phyloP scores from a whole-genome alignment of 108 stramenopile genomes.

The Skeletonema tropicum region DNA sequence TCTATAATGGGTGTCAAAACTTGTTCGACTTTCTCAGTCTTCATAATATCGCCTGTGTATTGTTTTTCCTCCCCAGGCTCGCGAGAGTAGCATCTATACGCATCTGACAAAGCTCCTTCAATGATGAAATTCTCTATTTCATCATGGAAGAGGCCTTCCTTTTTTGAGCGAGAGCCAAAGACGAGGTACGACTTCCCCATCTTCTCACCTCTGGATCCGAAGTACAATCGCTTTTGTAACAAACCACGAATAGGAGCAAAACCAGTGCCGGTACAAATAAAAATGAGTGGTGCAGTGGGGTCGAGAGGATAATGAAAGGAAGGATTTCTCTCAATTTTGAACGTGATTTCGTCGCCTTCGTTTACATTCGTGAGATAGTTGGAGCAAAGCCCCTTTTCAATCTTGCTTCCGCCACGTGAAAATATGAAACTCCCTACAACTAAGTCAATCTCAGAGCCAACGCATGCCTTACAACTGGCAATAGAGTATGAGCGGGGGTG shows the following conservation, averaged over 20 bases:
- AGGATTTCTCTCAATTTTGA: slow-evolving; percentile 10
- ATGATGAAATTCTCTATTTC: slow-evolving; percentile 13
- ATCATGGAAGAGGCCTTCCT: slow-evolving; percentile 18
- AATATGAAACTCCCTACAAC: slow-evolving; percentile 21
- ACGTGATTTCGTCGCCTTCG: slow-evolving; percentile 16
- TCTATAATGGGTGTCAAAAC: not conserved
- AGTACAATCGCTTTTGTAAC: slow-evolving; percentile 15
- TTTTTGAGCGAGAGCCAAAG: slow-evolving; percentile 16
- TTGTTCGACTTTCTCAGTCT: not conserved
- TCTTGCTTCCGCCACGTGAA: slow-evolving; percentile 8
- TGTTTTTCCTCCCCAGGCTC: slow-evolving; percentile 17
- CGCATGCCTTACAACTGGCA: slow-evolving; percentile 9
- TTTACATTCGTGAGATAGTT: slow-evolving; percentile 15
- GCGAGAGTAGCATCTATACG: slow-evolving; percentile 22
- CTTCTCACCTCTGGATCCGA: slow-evolving; percentile 10
- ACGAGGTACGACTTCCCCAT: slow-evolving; percentile 15
- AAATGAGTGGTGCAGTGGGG: not conserved
- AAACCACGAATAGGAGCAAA: slow-evolving; percentile 28
- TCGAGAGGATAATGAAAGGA: slow-evolving; percentile 23
- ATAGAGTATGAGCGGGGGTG: slow-evolving; percentile 19
- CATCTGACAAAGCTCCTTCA: slow-evolving; percentile 10
- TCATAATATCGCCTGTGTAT: slow-evolving; percentile 12
- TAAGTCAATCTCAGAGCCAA: slow-evolving; percentile 11
- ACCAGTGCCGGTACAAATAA: slow-evolving; percentile 25
- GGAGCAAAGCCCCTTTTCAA: slow-evolving; percentile 11